Percentiles rank a stretch among this genome's conserved stretches.
Conservation (phyloP, 2,329 filamentous ascomycete species). For the Elsinoe necatrix region DNA sequence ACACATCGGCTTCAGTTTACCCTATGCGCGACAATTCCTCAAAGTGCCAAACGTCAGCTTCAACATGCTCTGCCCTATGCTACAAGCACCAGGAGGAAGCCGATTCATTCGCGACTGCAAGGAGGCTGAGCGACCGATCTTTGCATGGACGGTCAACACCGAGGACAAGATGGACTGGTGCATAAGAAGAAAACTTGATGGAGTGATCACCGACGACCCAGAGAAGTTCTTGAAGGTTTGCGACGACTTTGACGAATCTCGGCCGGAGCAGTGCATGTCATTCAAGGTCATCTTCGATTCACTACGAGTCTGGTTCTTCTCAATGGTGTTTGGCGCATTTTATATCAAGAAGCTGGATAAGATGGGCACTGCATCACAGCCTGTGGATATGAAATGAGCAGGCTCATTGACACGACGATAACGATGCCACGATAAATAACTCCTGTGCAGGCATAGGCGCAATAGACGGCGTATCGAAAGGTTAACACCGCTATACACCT, state of each 20-base stretch:
- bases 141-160: slow-evolving; percentile 83
- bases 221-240: slow-evolving; percentile 57
- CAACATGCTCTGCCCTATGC: slow-evolving; percentile 62
- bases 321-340: slow-evolving; percentile 15
- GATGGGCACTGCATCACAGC: neutral
- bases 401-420: neutral
- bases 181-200: slow-evolving; percentile 59
- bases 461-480: neutral
- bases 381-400: slow-evolving; percentile 11
- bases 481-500: neutral
- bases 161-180: slow-evolving; percentile 73
- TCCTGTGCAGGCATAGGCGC: neutral
- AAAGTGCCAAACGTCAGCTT: slow-evolving; percentile 60
- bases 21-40: slow-evolving; percentile 65
- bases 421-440: neutral
- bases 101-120: slow-evolving; percentile 49
- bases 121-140: slow-evolving; percentile 51
- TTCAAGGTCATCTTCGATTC: slow-evolving; percentile 19
- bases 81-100: slow-evolving; percentile 60
- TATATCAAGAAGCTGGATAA: slow-evolving; percentile 15
- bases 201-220: slow-evolving; percentile 80
- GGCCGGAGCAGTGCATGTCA: slow-evolving; percentile 25
- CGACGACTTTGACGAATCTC: slow-evolving; percentile 34
- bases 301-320: slow-evolving; percentile 18
- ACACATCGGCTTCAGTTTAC: slow-evolving; percentile 59